Percentiles rank a stretch among this genome's conserved stretches.
Conservation (phyloP, 23 red algal genomes). For the Gracilariopsis chorda region DNA sequence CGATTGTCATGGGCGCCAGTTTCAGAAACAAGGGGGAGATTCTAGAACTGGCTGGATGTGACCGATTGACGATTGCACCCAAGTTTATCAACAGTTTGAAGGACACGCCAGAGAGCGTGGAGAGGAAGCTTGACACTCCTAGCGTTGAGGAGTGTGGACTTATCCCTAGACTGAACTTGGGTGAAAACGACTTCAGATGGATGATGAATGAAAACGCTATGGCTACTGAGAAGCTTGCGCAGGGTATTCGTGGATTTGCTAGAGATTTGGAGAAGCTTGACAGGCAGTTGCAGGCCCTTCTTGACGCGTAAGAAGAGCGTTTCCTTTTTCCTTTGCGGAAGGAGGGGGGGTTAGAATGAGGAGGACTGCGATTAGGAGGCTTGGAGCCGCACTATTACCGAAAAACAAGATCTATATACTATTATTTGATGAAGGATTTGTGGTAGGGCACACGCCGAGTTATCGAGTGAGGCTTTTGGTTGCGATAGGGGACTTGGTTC, state of each 20-base stretch:
- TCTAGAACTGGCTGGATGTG: slow-evolving; percentile 86
- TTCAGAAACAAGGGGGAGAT: slow-evolving; percentile 90
- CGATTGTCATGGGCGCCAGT: slow-evolving; percentile 90
- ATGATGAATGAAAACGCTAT: slow-evolving; percentile 76
- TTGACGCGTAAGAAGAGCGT: slow-evolving; percentile 5
- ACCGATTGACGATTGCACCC: slow-evolving; percentile 88
- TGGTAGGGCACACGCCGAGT: too few relatives aligned
- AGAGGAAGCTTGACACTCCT: slow-evolving; percentile 23
- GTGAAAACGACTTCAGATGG: slow-evolving; percentile 82
- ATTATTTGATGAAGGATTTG: too few relatives aligned
- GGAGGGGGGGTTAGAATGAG: too few relatives aligned
- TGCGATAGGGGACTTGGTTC: too few relatives aligned
- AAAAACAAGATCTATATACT: too few relatives aligned
- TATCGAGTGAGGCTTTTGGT: too few relatives aligned
- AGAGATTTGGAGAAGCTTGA: slow-evolving; percentile 75
- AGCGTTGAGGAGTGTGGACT: slow-evolving; percentile 16
- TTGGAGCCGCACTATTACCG: too few relatives aligned
- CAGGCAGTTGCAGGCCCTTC: slow-evolving; percentile 19
- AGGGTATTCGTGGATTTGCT: slow-evolving; percentile 86
- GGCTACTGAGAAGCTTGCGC: slow-evolving; percentile 85
- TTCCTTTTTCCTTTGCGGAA: too few relatives aligned
- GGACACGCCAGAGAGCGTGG: slow-evolving; percentile 42
- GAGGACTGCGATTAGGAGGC: too few relatives aligned
- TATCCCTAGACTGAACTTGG: slow-evolving; percentile 48
- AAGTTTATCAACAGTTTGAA: slow-evolving; percentile 75